These are phyloP conservation scores for Plasmodium malariae DNA, from an alignment of 169 alveolate species.

Conservation along the genomic window DNA sequence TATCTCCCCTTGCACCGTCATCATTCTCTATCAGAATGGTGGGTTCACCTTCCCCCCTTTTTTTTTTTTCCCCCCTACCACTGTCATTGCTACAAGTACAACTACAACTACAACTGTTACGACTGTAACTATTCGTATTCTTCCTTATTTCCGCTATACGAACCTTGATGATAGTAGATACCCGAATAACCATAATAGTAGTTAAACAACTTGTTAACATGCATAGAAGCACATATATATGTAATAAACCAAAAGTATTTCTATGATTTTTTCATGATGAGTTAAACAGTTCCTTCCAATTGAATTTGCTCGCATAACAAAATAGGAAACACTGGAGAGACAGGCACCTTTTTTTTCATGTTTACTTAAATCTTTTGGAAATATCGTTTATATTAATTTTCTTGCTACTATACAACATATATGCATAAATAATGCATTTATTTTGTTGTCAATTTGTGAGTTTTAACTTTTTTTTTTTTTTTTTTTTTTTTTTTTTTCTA, in stretches of 20 bases:
- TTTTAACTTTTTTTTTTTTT: background rate
- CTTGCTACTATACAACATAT: background rate
- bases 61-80: background rate
- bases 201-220: no score
- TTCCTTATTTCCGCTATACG: background rate
- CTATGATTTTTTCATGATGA: slow-evolving; percentile 51
- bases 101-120: no score
- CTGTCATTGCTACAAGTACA: background rate
- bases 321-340: slow-evolving; percentile 29
- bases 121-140: no score
- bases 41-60: background rate
- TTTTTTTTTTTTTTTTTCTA: background rate
- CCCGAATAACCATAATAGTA: no score
- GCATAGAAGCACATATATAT: slow-evolving; percentile 29
- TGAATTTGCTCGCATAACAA: slow-evolving; percentile 20
- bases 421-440: background rate
- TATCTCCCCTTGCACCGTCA: background rate
- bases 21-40: background rate
- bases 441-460: background rate
- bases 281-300: slow-evolving; percentile 24
- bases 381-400: background rate
- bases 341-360: slow-evolving; percentile 45
- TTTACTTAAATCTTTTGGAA: background rate
- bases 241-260: slow-evolving; percentile 12
- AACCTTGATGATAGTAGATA: slow-evolving; percentile 27